Evolutionary conservation across 2,329 filamentous ascomycete species (phyloP).

Genomic region (Didymella sp.): DNA sequence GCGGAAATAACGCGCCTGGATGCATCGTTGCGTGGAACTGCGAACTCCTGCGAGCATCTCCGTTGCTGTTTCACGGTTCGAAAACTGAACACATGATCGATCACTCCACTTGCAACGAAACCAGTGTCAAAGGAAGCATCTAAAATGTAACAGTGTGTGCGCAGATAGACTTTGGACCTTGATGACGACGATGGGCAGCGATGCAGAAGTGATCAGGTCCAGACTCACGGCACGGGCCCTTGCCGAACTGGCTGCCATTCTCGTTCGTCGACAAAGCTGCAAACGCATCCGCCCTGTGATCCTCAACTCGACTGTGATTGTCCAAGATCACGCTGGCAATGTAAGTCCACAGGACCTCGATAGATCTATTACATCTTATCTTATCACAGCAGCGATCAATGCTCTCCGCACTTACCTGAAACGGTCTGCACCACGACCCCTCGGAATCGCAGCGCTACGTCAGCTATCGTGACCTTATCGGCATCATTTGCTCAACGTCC

Average conservation of each 20-base stretch:
- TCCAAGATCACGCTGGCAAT: background rate
- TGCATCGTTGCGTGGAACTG: background rate
- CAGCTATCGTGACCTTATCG: conserved; percentile 16
- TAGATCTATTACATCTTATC: conserved; percentile 4
- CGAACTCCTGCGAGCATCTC: conserved; percentile 4
- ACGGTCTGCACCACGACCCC: background rate
- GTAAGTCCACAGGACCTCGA: background rate
- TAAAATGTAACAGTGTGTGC: background rate
- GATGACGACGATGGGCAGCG: conserved; percentile 14
- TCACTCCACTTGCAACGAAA: background rate
- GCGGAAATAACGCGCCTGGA: background rate
- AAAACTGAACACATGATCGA: background rate
- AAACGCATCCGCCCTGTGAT: background rate
- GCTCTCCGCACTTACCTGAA: conserved; percentile 2
- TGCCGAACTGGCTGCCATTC: background rate
- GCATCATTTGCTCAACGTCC: background rate
- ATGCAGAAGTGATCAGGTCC: conserved; percentile 13
- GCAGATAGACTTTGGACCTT: background rate
- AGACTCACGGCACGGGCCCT: conserved; percentile 11
- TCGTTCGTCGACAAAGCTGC: background rate
- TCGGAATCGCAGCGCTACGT: conserved; percentile 3
- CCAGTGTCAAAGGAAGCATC: background rate
- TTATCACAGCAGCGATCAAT: conserved; percentile 12
- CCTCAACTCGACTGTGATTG: background rate
- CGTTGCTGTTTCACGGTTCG: background rate